Evolutionary conservation across 140 eudicot genomes (phyloP), one percentile per base, ranked within the genome.

Genomic region (Cichorium intybus): DNA sequence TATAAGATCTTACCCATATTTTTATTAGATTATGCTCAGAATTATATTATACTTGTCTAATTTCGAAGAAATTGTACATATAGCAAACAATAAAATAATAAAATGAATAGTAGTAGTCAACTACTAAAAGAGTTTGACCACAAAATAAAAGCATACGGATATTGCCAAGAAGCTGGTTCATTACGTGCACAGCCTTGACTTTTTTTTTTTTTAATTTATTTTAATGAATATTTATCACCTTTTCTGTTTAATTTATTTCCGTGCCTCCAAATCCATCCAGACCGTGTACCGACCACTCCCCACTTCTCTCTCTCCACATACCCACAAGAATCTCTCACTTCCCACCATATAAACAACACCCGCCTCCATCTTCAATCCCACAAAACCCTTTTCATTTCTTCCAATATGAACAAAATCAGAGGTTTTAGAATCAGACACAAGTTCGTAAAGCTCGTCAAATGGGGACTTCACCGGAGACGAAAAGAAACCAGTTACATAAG

Each of bases 341-440:
- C 9, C 26, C 64, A 50, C 70, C 54, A 43, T 56, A 56, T 73
- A 56, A 43, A 28, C 55, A 28, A 43, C 68, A 48, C 28, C 5
- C 33, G 16, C 41, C 29, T 17, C 15, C 56, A 26, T 62, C 41
- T 15, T 62, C 21, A 31, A 28, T 29, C 47, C 41, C 41, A 47
- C 9, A 59, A 49, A 64, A 27, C 57, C 68, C 73, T 63, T 72
- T 33, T 20, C n/a, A 20, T 41, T 11, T 17, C 52, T 50, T 33
- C 62, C 17, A 47, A 21, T 15, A 84, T 80, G 88, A 53, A 55
- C 35, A 84, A 59, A 71, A 48, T 37, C 46, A 74, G 59, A 72
- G 87, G 89, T 2, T 81, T 87, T 39, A 69, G 77, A 41, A 64
- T 87, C 9, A 71, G 79, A 29, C 67, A 77, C 41, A 83, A 39